Evolutionary conservation across 345 rosid genomes (phyloP), one percentile per base, ranked within the genome.

Genomic region (Aurinia saxatilis): DNA sequence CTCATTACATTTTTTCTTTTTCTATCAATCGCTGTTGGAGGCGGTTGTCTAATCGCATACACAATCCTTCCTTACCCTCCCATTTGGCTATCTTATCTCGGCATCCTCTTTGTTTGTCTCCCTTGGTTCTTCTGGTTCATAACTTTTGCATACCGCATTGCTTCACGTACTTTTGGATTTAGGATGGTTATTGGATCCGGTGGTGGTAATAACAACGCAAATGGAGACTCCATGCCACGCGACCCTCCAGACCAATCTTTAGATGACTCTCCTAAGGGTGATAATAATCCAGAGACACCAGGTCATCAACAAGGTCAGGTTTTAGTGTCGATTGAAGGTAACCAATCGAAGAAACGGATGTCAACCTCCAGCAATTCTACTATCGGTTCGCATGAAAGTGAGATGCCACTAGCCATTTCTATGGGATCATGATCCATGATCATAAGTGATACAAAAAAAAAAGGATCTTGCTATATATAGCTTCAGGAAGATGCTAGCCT

Each of bases 111-210:
- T 2, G 86, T 84, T 37, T 82, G 89, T 75, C 73, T 88, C 10
- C 98, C 96, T 10, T 88, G 98, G 98, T 15, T 80, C 10, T 92
- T 91, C 57, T 86, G 98, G 98, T 1, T 72, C 19, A 11, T 84
- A 23, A 83, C 88, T 0, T 82, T 82, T 50, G 15, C 75, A 3
- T 91, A 88, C 49, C 86, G 91, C 0, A 31, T 89, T 39, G 1
- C 80, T 16, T 91, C 96, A 5, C 78, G 95, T 9, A 39, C 61
- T 8, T 76, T 65, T 11, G 95, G 96, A 0, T 75, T 91, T 47
- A 73, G 96, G 46, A 68, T 86, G 71, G 57, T 37, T 1, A 27
- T 59, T 37, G 73, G 72, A 12, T 74, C 75, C 2, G 75, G 79
- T 13, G 78, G 73, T 7, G 42, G 21, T 1, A 69, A 47, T 0